These are phyloP conservation scores for Luvunga scandens DNA, from an alignment of 345 rosid species.

Conservation along the genomic window DNA sequence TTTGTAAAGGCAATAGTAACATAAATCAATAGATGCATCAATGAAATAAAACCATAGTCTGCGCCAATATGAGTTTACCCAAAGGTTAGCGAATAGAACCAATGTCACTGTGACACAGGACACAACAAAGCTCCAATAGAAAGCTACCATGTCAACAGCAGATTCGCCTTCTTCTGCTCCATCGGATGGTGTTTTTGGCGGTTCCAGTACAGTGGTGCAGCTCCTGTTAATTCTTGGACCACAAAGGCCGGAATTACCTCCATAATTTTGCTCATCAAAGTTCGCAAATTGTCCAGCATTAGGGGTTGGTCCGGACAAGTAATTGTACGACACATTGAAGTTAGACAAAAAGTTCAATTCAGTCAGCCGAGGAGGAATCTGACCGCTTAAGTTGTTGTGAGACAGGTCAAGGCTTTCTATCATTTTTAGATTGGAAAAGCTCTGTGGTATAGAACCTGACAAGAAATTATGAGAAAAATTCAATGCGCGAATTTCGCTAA, in stretches of 20 bases:
- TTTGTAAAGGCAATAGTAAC: not conserved
- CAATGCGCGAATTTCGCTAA: slow-evolving; percentile 14
- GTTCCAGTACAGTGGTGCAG: not conserved
- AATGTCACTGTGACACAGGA: not conserved
- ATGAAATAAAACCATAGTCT: slow-evolving; percentile 15
- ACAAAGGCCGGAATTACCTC: not conserved
- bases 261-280: not conserved
- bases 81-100: slow-evolving; percentile 3
- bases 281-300: not conserved
- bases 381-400: slow-evolving; percentile 16
- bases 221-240: not conserved
- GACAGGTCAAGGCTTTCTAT: slow-evolving; percentile 1
- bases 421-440: slow-evolving; percentile 14
- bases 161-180: not conserved
- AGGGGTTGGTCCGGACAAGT: not conserved
- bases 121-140: slow-evolving; percentile 21
- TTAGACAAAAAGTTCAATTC: not conserved
- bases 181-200: not conserved
- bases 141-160: slow-evolving; percentile 3
- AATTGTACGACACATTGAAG: not conserved
- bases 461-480: slow-evolving; percentile 19
- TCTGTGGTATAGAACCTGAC: slow-evolving; percentile 13
- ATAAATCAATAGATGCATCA: slow-evolving; percentile 2
- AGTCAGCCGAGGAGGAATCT: slow-evolving; percentile 15
- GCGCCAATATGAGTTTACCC: slow-evolving; percentile 16